Evolutionary conservation across 2,329 filamentous ascomycete species (phyloP), one percentile per base, ranked within the genome.

Genomic region (Cordyceps javanica): DNA sequence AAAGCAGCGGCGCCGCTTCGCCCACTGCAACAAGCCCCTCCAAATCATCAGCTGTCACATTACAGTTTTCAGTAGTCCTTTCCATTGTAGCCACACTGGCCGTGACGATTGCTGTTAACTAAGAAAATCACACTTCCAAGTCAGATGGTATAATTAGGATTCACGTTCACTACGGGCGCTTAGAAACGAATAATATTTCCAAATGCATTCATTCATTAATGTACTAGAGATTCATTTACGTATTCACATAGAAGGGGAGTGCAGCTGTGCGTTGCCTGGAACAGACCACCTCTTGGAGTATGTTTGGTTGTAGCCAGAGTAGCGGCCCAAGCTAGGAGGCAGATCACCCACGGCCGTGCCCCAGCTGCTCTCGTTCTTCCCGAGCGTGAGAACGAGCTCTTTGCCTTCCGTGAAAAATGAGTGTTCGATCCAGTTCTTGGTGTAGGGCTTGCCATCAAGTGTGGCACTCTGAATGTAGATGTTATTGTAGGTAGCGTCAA

Each of bases 381-480:
- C 86, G 9, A 90, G 69, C 4, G 76, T 81, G 50, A 90, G 69
- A 52, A 89, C 85, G 44, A 90, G 71, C 55, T 83, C 76, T 14
- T 82, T 83, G 1, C 87, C 87, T 5, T 88, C 76, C 0, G 79
- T 71, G 66, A 88, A 89, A 65, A 90, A 89, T 50, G 77, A 79
- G 70, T 90, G 86, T 39, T 79, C 77, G 14, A 90, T 72, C 86
- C 86, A 90, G 66, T 83, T 89, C 70, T 77, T 81, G 0, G 77
- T 81, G 66, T 86, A 89, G 0, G 73, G 67, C 63, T 77, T 62
- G 1, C 86, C 86, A 64, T 90, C 69, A 30, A 88, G 70, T 7
- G 76, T 88, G 2, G 81, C 87, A 42, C 73, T 83, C 70, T 89
- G 86, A 11, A 90, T 83, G 60, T 82, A 89, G 0, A 89, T 77